Evolutionary conservation across 345 rosid genomes (phyloP).

Genomic region (Clarkia xantiana): DNA sequence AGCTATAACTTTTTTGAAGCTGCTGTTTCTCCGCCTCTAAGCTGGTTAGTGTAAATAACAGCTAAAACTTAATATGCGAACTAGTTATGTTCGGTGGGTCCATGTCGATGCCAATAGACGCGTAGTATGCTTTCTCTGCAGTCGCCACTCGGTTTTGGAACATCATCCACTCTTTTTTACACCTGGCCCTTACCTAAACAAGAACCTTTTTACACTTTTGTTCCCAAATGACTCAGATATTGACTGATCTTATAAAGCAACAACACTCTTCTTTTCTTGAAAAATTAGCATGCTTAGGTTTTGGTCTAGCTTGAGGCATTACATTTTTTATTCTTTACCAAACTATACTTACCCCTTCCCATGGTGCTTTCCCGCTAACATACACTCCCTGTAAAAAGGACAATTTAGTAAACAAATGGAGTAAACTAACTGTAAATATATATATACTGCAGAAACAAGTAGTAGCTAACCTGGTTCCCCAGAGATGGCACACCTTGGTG

Average conservation of each 20-base stretch:
- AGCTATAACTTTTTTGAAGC: no score
- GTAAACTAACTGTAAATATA: not conserved
- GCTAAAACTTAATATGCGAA: slow-evolving; percentile 3
- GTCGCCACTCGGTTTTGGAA: slow-evolving; percentile 43
- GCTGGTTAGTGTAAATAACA: no score
- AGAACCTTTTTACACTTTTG: no score
- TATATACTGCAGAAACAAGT: not conserved
- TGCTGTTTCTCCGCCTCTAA: no score
- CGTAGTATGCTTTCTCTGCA: slow-evolving; percentile 55
- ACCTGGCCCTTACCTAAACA: slow-evolving; percentile 70
- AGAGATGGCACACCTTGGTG: slow-evolving; percentile 49
- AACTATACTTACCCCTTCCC: slow-evolving; percentile 47
- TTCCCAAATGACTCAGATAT: no score
- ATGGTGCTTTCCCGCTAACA: slow-evolving; percentile 31
- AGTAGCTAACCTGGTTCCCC: slow-evolving; percentile 34
- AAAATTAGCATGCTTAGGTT: no score
- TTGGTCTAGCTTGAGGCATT: no score
- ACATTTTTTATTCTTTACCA: no score
- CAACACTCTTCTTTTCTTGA: no score
- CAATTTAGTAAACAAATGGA: not conserved
- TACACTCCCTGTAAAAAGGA: slow-evolving; percentile 25
- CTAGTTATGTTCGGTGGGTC: slow-evolving; percentile 16
- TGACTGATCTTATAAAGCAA: no score
- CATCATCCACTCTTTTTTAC: slow-evolving; percentile 71
- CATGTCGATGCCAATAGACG: slow-evolving; percentile 20